phyloP scores from a whole-genome alignment of 352 stramenopile species.

The Globisporangium alternatum region DNA sequence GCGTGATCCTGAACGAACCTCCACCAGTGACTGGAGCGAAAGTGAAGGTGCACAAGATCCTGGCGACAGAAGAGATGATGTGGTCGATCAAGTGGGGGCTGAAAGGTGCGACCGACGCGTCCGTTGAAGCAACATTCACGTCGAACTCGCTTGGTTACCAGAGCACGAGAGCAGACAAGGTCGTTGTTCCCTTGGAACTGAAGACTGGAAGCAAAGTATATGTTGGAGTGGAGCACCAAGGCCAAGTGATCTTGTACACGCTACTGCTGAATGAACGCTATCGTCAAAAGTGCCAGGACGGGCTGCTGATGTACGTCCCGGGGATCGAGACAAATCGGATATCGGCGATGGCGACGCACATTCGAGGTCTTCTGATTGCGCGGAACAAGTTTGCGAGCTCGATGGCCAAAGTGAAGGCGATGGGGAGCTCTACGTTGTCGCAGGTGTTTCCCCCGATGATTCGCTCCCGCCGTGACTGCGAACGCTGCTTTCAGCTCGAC shows the following conservation, averaged over 20 bases:
- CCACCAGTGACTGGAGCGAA: slow-evolving; percentile 21
- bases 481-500: slow-evolving; percentile 76
- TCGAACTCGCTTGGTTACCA: background rate
- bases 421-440: slow-evolving; percentile 41
- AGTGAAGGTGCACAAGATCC: slow-evolving; percentile 38
- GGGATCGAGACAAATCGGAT: slow-evolving; percentile 73
- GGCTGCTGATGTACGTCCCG: slow-evolving; percentile 69
- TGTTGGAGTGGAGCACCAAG: slow-evolving; percentile 52
- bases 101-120: slow-evolving; percentile 76
- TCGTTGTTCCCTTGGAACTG: slow-evolving; percentile 76
- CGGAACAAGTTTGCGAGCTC: slow-evolving; percentile 71
- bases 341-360: slow-evolving; percentile 44
- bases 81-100: slow-evolving; percentile 84
- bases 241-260: slow-evolving; percentile 89
- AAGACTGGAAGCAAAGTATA: slow-evolving; percentile 86
- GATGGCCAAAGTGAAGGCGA: slow-evolving; percentile 53
- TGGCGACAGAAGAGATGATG: slow-evolving; percentile 84
- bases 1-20: slow-evolving; percentile 36
- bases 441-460: slow-evolving; percentile 77
- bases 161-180: slow-evolving; percentile 4
- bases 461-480: slow-evolving; percentile 57
- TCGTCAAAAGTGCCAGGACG: slow-evolving; percentile 48
- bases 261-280: slow-evolving; percentile 83
- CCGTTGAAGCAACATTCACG: slow-evolving; percentile 47
- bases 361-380: slow-evolving; percentile 62